Percentiles rank a stretch among this genome's conserved stretches.
Evolutionary conservation across 164 flowering plant species (phyloP).

Genomic region (Sextonia rubra): DNA sequence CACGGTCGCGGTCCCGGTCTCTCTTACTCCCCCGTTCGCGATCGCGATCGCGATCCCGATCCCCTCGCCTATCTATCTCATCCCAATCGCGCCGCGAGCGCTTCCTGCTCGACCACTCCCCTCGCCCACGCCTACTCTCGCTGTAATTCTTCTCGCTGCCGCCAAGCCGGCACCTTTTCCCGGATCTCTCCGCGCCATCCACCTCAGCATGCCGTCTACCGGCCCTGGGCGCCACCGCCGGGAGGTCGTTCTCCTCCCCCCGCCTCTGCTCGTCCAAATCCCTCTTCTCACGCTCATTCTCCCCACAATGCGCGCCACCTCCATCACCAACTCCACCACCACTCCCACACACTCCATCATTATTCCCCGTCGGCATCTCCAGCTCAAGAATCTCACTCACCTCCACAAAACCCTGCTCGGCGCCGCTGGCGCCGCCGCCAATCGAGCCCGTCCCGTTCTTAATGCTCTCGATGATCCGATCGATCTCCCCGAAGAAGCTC

Average conservation of each 20-base stretch:
- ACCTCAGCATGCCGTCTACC: constrained; percentile 25
- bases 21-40: constrained; percentile 42
- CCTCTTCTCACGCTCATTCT: constrained; percentile 1
- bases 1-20: constrained; percentile 39
- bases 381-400: constrained; percentile 1
- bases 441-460: constrained; percentile 44
- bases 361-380: background rate
- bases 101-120: constrained; percentile 34
- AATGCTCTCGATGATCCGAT: constrained; percentile 64
- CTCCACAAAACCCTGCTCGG: background rate
- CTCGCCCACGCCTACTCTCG: background rate
- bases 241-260: constrained; percentile 22
- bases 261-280: constrained; percentile 1
- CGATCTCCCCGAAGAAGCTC: constrained; percentile 76
- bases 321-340: background rate
- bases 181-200: constrained; percentile 29
- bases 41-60: constrained; percentile 16
- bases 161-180: constrained; percentile 33
- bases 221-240: constrained; percentile 12
- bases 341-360: background rate
- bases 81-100: constrained; percentile 49
- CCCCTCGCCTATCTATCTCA: constrained; percentile 33
- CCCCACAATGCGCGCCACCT: background rate
- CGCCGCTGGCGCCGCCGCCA: background rate
- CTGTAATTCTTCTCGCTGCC: constrained; percentile 1